Conservation (phyloP, 768 basidiomycete genomes). For the Multifurca ochricompacta region DNA sequence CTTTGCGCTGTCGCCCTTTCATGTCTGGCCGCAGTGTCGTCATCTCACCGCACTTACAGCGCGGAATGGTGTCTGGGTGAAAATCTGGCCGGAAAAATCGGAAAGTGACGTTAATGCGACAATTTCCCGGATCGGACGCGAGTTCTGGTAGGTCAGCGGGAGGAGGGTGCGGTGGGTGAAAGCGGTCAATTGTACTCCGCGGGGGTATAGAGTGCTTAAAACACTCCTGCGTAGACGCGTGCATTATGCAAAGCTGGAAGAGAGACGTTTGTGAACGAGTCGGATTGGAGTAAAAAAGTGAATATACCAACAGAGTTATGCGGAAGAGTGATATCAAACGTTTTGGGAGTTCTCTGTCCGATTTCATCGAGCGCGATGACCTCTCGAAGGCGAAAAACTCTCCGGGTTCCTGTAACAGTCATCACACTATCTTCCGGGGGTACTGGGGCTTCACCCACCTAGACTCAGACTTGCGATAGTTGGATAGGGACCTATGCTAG, state of each 20-base stretch:
- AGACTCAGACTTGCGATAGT: conserved; percentile 82
- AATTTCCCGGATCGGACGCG: conserved; percentile 21
- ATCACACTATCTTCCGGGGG: not conserved
- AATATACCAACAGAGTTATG: conserved; percentile 63
- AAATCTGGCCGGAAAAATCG: conserved; percentile 84
- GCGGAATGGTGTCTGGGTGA: conserved; percentile 52
- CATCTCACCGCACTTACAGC: conserved; percentile 66
- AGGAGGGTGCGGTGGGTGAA: conserved; percentile 46
- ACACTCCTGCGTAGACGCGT: conserved; percentile 72
- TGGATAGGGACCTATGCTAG: conserved; percentile 75
- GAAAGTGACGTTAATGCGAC: conserved; percentile 72
- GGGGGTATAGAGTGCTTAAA: conserved; percentile 79
- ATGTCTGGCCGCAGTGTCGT: conserved; percentile 69
- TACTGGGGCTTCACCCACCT: conserved; percentile 34
- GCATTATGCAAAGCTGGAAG: conserved; percentile 73
- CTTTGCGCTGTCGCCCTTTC: conserved; percentile 48
- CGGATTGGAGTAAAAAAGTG: not conserved
- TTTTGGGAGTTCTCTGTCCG: conserved; percentile 50
- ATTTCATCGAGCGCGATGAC: conserved; percentile 60
- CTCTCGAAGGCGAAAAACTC: conserved; percentile 69
- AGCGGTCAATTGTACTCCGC: conserved; percentile 62
- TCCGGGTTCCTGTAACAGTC: conserved; percentile 41
- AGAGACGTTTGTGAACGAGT: not conserved
- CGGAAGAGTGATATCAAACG: conserved; percentile 66
- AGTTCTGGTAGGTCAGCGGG: conserved; percentile 6